phyloP scores from a whole-genome alignment of 306 rosid genomes.

The Rosa multiflora region DNA sequence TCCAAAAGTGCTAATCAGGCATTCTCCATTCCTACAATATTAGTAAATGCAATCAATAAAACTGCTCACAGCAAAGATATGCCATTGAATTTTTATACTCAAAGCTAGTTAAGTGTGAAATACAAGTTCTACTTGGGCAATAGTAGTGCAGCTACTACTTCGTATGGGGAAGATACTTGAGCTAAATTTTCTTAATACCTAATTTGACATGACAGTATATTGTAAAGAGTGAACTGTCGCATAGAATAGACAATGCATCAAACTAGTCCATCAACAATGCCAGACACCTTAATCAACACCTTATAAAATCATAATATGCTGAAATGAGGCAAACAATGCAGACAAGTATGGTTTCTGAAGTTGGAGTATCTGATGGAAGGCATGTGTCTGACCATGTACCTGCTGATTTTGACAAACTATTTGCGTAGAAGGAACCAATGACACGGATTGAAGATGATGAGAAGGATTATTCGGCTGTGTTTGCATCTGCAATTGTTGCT shows the following conservation, averaged over 20 bases:
- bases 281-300: not conserved
- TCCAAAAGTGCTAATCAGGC: not conserved
- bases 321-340: slow-evolving; percentile 5
- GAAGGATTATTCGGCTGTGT: slow-evolving; percentile 41
- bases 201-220: not conserved
- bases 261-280: not conserved
- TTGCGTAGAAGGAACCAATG: slow-evolving; percentile 38
- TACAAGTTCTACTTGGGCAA: not conserved
- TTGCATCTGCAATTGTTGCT: slow-evolving; percentile 52
- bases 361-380: slow-evolving; percentile 30
- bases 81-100: not conserved
- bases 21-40: not conserved
- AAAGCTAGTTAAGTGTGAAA: not conserved
- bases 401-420: slow-evolving; percentile 41
- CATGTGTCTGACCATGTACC: slow-evolving; percentile 38
- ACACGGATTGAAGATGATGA: slow-evolving; percentile 33
- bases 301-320: not conserved
- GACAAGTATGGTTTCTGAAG: slow-evolving; percentile 32
- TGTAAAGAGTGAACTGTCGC: not conserved
- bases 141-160: not conserved
- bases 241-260: not conserved
- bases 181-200: not conserved
- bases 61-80: not conserved
- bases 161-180: not conserved
- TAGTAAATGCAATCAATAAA: not conserved